Evolutionary conservation across 257 asterid species (phyloP), one percentile per base, ranked within the genome.

Genomic region (Leptodermis oblonga): DNA sequence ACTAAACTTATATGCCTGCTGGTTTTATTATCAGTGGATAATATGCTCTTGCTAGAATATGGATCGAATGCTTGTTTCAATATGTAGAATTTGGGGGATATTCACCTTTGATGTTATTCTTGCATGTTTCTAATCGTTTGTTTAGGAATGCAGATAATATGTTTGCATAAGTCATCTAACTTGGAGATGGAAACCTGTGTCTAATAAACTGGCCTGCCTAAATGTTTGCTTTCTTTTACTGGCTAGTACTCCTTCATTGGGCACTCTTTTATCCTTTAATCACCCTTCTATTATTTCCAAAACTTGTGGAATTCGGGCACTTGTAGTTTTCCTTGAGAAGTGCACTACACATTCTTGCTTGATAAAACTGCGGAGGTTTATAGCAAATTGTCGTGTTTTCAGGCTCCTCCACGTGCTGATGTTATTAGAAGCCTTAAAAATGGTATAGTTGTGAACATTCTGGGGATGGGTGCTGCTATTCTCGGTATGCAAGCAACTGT

Each of bases 321-420:
- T 48, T 22, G 25, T 46, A 31, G 1, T 28, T 17, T 65, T 34
- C 33, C 31, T 0, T 33, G 5, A 36, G 23, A 48, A 65, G 1
- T 17, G 43, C 25, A 28, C 49, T 37, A 4, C 11, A 9, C 20
- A 0, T 37, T 25, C 9, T 22, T 10, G 67, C 34, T 22, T 11
- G 0, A 41, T 1, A 62, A 37, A 23, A 23, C 12, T 45, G 20
- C 56, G 11, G 43, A 71, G 41, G 4, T 67, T 43, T 43, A 33
- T 48, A 65, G 17, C 68, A 30, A 5, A 62, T 64, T 7, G 37
- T 59, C 42, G 22, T 75, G 33, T 60, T 81, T 77, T 67, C 87
- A 94, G 99, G 99, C 99, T 18, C 98, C 99, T 74, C 96, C 97
- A 58, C 96, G 99, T 13, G 97, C 95, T 0, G 99, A 89, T 78